Evolutionary conservation across 805 yeast species (phyloP).

Genomic region (Saccharomycopsis selenospora): DNA sequence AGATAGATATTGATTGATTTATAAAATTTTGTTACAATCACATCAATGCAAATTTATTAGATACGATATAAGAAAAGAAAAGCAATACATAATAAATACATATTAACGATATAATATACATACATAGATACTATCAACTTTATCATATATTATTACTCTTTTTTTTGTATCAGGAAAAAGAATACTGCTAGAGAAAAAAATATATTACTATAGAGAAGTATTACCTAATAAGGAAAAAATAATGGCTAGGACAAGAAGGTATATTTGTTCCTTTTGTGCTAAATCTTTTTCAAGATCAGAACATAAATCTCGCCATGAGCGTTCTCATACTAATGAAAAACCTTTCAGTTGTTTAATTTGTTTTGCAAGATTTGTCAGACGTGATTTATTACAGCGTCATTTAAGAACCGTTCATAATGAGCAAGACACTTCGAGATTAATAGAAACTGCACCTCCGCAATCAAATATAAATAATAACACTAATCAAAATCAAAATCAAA

Average conservation of each 20-base stretch:
- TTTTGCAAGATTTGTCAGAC: constrained; percentile 63
- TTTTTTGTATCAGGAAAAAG: too few species aligned
- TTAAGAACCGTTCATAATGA: constrained; percentile 62
- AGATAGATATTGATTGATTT: too few species aligned
- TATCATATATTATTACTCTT: too few species aligned
- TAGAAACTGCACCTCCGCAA: constrained; percentile 8
- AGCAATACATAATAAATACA: too few species aligned
- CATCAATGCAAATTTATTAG: too few species aligned
- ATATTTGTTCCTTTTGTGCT: constrained; percentile 73
- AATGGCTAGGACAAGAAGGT: constrained; percentile 48
- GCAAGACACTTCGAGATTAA: constrained; percentile 15
- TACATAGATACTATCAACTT: too few species aligned
- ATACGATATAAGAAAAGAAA: too few species aligned
- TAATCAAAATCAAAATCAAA: background rate
- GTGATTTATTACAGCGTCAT: constrained; percentile 73
- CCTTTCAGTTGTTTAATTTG: constrained; percentile 72
- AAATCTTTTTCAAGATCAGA: constrained; percentile 75
- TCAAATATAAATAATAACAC: background rate
- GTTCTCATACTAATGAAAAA: constrained; percentile 73
- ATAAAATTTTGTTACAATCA: too few species aligned
- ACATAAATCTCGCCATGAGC: constrained; percentile 70
- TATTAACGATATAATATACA: too few species aligned
- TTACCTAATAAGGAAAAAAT: too few species aligned
- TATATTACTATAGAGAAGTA: too few species aligned
- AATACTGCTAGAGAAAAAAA: too few species aligned